Percentiles rank a stretch among this genome's conserved stretches.
Evolutionary conservation across 306 rosid species (phyloP).

Genomic region (Gillenia trifoliata): DNA sequence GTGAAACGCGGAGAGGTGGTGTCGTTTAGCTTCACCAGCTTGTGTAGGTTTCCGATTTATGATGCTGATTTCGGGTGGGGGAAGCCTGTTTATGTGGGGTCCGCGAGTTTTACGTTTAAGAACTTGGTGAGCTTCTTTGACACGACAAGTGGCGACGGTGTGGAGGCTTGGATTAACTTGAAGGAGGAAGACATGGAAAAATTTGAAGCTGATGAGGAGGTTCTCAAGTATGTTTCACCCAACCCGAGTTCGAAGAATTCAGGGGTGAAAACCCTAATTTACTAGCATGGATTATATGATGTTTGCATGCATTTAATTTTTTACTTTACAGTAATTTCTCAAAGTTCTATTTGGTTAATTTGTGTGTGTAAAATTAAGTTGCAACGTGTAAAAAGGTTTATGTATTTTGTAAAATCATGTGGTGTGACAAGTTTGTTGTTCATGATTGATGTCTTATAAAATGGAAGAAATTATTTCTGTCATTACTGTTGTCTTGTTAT

Average conservation of each 20-base stretch:
- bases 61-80: slow-evolving; percentile 37
- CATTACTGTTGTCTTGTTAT: too few relatives aligned
- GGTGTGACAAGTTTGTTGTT: neutral
- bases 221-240: slow-evolving; percentile 15
- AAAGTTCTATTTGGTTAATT: neutral
- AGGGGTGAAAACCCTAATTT: neutral
- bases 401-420: neutral
- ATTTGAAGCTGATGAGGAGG: slow-evolving; percentile 26
- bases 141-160: slow-evolving; percentile 17
- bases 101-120: slow-evolving; percentile 8
- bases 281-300: neutral
- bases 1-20: slow-evolving; percentile 16
- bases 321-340: neutral
- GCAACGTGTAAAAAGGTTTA: neutral
- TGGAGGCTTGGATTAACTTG: slow-evolving; percentile 30
- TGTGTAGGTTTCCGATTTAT: slow-evolving; percentile 27
- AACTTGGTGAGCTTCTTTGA: slow-evolving; percentile 26
- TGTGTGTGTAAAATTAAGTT: neutral
- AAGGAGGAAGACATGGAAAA: slow-evolving; percentile 27
- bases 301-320: neutral
- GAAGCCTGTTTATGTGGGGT: slow-evolving; percentile 19
- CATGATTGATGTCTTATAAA: neutral
- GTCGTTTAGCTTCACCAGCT: slow-evolving; percentile 29
- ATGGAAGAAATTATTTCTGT: neutral
- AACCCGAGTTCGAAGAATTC: neutral